Base-by-base conservation (phyloP, 257 asterid genomes). In the Gentiana straminea region DNA sequence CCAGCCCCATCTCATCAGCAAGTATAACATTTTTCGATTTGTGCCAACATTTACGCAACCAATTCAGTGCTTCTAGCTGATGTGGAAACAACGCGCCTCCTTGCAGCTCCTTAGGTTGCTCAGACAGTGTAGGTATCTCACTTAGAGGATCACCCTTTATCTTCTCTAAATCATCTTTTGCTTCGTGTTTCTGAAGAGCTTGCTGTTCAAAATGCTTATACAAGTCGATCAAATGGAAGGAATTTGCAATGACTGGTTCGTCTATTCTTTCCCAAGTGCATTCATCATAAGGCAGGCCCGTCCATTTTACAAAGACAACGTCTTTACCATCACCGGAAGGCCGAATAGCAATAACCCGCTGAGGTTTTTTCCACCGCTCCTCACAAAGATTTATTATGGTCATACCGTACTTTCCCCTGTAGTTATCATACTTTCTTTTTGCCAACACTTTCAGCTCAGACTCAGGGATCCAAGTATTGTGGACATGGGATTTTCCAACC, bases 1-100 rank as follows among this genome's bases (percentile, higher is more conserved):
- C 99, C 53, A 92, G 91, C 64, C 99, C 99, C 99, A 92, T 92
- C 77, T 92, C 99, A 68, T 92, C 99, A 58, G 99, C 99, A 67
- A 92, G 94, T 68, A 92, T 92, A 64, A 92, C 99, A 54, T 88
- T 88, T 77, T 90, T 83, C 57, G 95, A 83, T 71, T 70, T 88
- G 60, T 75, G 78, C 97, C 99, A 92, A 68, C 97, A 81, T 66
- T 77, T 88, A 35, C 99, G 94, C 76, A 92, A 76, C 99, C 99
- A 92, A 77, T 92, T 92, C 68, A 92, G 67, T 10, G 99, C 99
- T 77, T 88, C 99, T 66, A 92, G 72, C 81, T 92, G 99, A 76
- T 92, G 99, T 7, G 99, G 97, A 73, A 83, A 92, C 66, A 92
- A 68, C 10, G 84, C 64, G 55, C 99, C 97, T 49, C 97, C 99